These are phyloP conservation scores for Penicillium lividum DNA, from an alignment of 495 filamentous ascomycete species.

Conservation along the genomic window DNA sequence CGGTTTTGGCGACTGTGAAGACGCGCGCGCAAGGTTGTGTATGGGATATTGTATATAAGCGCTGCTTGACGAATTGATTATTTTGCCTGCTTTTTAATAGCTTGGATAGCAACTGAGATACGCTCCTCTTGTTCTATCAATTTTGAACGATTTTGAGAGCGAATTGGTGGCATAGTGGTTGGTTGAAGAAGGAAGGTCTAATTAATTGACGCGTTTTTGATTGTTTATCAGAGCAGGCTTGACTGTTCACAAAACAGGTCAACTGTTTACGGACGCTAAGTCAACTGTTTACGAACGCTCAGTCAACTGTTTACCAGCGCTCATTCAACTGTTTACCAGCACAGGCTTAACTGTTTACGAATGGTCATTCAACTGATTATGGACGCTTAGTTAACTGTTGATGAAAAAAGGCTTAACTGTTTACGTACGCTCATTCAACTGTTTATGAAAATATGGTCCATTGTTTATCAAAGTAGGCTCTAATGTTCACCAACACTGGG, in stretches of 20 bases:
- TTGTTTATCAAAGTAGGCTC: no score
- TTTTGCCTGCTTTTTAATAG: slow-evolving; percentile 1
- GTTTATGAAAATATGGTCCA: no score
- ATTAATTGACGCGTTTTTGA: slow-evolving; percentile 3
- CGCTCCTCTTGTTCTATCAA: background rate
- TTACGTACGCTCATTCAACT: no score
- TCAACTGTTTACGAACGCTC: no score
- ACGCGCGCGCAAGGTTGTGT: background rate
- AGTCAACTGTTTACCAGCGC: background rate
- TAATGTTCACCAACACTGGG: no score
- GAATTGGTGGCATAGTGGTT: background rate
- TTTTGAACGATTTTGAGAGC: slow-evolving; percentile 1
- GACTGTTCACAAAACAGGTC: background rate
- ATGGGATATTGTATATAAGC: background rate
- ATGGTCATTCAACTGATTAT: no score
- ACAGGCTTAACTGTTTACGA: no score
- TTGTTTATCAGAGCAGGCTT: no score
- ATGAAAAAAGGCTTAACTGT: no score
- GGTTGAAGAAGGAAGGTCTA: background rate
- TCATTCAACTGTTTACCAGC: no score
- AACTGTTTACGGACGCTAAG: background rate
- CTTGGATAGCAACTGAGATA: background rate
- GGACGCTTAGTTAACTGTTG: no score
- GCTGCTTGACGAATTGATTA: background rate
- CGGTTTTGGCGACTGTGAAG: background rate